Evolutionary conservation across 2,329 filamentous ascomycete genomes (phyloP), one percentile per base, ranked within the genome.

Genomic region (Colletotrichum tropicicola): DNA sequence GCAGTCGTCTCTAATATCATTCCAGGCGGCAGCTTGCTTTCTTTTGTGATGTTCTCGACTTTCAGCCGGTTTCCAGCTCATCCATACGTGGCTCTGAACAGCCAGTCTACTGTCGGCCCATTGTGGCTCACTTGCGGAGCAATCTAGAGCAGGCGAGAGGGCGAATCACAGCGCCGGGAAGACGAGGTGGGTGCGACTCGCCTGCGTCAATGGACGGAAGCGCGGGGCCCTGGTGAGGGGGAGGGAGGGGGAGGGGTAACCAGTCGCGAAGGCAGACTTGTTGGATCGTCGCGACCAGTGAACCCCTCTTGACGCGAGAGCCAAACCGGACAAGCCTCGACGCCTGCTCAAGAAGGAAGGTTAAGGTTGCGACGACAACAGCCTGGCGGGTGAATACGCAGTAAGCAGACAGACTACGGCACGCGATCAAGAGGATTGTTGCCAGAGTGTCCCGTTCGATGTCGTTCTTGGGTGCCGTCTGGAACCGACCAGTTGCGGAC

Each of bases 131-230:
- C 9, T 6, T 12, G n/a, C 23, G 49, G 32, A 32, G 17, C 41
- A 37, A 30, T 23, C 6, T 21, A 52, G 17, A 41, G 28, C 30
- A 32, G 54, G 52, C 30, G 47, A 17, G 13, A 15, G 55, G 41
- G 30, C 56, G 21, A 61, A 61, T 65, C 41, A 43, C 32, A 54
- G 35, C 23, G 32, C 54, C 17, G 35, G 12, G 56, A 39, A 53
- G 56, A 49, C 61, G 61, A 65, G 61, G 48, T 37, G 56, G 56
- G 21, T 23, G 61, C 61, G 61, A 48, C 56, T 65, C 56, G 39
- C 56, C 32, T 12, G 48, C 61, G 56, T 54, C 32, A 37, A 65
- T 15, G 48, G 25, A 49, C 17, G 41, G 51, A n/a, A 53, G 30
- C 25, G 41, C 41, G 32, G 60, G 52, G 56, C 41, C 12, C 19